A percentile compares a stretch with the other conserved stretches of the same genome.
Evolutionary conservation across 2,329 filamentous ascomycete genomes (phyloP).

Genomic region (Aspergillus fijiensis): DNA sequence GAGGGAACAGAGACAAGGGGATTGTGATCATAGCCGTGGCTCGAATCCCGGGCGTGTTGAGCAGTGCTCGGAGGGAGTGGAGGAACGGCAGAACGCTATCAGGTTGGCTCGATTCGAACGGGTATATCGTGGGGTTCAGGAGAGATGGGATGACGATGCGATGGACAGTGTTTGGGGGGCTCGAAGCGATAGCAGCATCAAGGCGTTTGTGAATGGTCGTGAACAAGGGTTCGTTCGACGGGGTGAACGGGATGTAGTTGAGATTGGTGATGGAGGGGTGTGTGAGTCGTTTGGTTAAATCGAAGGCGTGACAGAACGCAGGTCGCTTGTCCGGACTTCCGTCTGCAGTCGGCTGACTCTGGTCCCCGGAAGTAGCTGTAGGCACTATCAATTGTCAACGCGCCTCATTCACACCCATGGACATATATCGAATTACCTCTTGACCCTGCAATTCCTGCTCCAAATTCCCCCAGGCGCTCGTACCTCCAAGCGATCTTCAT

Average conservation of each 20-base stretch:
- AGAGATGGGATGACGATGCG: constrained; percentile 81
- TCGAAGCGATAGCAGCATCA: constrained; percentile 56
- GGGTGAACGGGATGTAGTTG: constrained; percentile 51
- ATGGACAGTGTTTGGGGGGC: constrained; percentile 65
- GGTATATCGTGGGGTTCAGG: constrained; percentile 82
- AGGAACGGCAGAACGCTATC: constrained; percentile 75
- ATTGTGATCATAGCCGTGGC: constrained; percentile 74
- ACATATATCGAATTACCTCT: constrained; percentile 57
- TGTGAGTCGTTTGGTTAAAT: constrained; percentile 66
- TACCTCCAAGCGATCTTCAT: constrained; percentile 99
- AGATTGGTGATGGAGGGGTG: constrained; percentile 55
- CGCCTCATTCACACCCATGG: background rate
- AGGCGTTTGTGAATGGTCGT: constrained; percentile 62
- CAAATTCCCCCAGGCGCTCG: constrained; percentile 74
- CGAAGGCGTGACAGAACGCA: constrained; percentile 70
- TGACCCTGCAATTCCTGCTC: constrained; percentile 52
- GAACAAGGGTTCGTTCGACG: constrained; percentile 56
- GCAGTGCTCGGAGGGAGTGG: constrained; percentile 71
- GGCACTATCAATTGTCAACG: constrained; percentile 28
- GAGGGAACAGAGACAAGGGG: constrained; percentile 76
- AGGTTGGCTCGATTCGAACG: constrained; percentile 67
- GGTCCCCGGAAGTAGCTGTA: constrained; percentile 32
- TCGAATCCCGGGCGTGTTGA: constrained; percentile 65
- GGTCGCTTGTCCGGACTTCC: constrained; percentile 23
- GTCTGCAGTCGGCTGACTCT: constrained; percentile 43